Percentiles rank a stretch among this genome's conserved stretches.
These are phyloP conservation scores for Ophiocytium majus DNA, from an alignment of 352 stramenopile species.

Conservation along the genomic window DNA sequence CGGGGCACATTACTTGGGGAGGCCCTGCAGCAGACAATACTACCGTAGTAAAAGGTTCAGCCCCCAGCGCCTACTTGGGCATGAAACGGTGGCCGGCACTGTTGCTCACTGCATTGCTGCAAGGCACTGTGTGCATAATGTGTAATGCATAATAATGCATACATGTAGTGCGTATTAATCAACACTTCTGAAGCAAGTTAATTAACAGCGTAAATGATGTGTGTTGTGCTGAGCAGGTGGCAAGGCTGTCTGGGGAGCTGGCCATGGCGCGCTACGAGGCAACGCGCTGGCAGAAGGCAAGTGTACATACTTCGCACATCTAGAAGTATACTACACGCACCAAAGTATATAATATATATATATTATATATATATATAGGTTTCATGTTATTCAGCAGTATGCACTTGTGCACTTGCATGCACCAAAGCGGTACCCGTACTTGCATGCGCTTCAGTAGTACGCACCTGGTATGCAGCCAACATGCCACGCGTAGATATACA, in stretches of 20 bases:
- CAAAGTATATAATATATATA: no score
- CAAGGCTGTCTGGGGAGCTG: constrained; percentile 15
- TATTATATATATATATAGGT: no score
- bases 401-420: no score
- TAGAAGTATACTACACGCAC: no score
- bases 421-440: no score
- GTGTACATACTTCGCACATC: no score
- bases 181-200: neutral
- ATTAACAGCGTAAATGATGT: neutral
- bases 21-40: no score
- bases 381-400: no score
- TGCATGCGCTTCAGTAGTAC: no score
- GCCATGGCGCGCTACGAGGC: neutral
- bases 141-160: neutral
- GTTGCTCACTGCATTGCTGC: neutral
- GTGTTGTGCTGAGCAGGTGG: constrained; percentile 10
- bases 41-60: neutral
- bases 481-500: no score
- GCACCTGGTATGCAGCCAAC: no score
- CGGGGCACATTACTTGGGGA: no score
- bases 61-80: neutral
- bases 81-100: neutral
- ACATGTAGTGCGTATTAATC: neutral
- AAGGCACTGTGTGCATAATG: neutral
- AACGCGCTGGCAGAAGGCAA: constrained; percentile 14